phyloP scores from a whole-genome alignment of 257 asterid species.

The Primulina tabacum region DNA sequence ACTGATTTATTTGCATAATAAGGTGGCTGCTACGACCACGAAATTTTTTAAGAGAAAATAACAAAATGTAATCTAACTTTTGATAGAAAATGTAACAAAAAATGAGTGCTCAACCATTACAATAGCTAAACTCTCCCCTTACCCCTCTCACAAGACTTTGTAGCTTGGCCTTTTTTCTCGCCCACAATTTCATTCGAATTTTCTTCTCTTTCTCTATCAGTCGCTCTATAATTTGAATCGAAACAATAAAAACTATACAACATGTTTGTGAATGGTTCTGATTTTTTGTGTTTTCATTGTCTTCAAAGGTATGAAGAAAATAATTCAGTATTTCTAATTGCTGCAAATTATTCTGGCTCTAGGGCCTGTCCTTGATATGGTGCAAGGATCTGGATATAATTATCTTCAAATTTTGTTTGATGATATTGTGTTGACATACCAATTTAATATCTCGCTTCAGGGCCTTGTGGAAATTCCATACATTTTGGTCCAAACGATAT shows the following conservation, averaged over 20 bases:
- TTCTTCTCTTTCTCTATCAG: no score
- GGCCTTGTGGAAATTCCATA: conserved; percentile 86
- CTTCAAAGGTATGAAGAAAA: no score
- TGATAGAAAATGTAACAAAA: no score
- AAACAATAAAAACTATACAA: background rate
- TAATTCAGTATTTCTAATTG: no score
- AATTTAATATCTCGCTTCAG: conserved; percentile 32
- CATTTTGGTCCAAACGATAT: conserved; percentile 56
- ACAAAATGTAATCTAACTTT: no score
- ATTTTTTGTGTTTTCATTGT: background rate
- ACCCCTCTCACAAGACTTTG: no score
- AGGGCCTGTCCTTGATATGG: background rate
- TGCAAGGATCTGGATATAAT: background rate
- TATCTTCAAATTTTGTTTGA: background rate
- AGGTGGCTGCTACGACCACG: background rate
- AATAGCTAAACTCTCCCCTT: no score
- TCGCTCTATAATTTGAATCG: background rate
- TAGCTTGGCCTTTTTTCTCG: no score
- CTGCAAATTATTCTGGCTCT: no score
- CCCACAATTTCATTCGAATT: no score
- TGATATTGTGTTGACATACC: background rate
- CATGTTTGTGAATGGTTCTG: background rate
- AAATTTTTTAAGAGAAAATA: no score
- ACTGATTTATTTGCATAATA: conserved; percentile 4
- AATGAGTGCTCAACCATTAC: no score